Evolutionary conservation across 169 alveolate genomes (phyloP), one percentile per base, ranked within the genome.

Genomic region (Eimeria necatrix): DNA sequence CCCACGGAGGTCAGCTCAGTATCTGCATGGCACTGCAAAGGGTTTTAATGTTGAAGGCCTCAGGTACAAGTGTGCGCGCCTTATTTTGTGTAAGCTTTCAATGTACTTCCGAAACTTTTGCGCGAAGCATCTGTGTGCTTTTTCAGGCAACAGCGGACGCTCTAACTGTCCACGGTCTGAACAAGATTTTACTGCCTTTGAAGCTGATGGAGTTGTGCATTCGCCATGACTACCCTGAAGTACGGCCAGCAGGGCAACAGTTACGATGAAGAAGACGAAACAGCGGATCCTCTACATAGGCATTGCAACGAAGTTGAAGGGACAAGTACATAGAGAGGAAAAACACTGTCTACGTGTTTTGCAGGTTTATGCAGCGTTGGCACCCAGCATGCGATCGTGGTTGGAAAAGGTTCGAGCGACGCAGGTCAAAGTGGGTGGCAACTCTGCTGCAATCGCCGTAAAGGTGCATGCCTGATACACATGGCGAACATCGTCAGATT

Each of bases 121-220:
- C 2, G 41, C 41, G 41, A 0, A 32, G 41, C 41, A 32, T 32
- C 2, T 68, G 32, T 22, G 32, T 5, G 49, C 53, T 41, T 32
- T 20, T 41, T 10, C 9, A 85, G 81, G 83, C 48, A 59, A 51
- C 53, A 12, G 84, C 6, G 48, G 49, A 86, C 6, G n/a, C 61
- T 41, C 22, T 32, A 68, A 76, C 68, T 4, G 61, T 86, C 16
- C 93, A 73, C 14, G 24, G 49, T 7, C 52, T 46, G 41, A 86
- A 86, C 68, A 59, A 53, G 32, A 24, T 49, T 12, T 73, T 86
- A 20, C 4, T 86, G 49, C 93, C 93, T 20, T 41, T 86, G 70
- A 86, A 86, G 68, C 61, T 60, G 46, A 86, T 86, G 84, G 93
- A 86, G 51, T 6, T 59, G 0, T 61, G 84, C n/a, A 49, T 86